These are phyloP conservation scores for Trichophyton benhamiae DNA, from an alignment of 2,329 filamentous ascomycete genomes.

Conservation along the genomic window DNA sequence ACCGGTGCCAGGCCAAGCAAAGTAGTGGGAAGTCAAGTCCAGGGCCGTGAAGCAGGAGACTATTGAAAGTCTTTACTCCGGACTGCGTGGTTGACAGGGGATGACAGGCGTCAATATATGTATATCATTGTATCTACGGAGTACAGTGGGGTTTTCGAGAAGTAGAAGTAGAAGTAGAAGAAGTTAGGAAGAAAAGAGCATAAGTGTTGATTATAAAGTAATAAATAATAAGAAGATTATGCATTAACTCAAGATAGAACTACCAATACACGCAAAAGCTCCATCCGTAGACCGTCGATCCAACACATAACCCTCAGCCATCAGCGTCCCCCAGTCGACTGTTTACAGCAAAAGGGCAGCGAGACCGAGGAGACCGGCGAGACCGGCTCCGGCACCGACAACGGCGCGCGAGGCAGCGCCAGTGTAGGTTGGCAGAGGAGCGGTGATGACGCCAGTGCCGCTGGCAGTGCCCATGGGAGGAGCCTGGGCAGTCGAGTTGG, in stretches of 20 bases:
- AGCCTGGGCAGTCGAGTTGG: conserved; percentile 14
- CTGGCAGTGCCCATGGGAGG: conserved; percentile 14
- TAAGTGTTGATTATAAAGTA: not conserved
- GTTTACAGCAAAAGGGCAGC: conserved; percentile 37
- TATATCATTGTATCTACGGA: no score
- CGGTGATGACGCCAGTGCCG: conserved; percentile 17
- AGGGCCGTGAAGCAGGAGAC: not conserved
- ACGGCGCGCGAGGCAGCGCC: conserved; percentile 39
- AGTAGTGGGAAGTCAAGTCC: no score
- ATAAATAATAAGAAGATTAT: not conserved
- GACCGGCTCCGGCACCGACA: conserved; percentile 38
- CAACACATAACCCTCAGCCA: not conserved
- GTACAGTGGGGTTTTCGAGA: not conserved
- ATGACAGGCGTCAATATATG: no score
- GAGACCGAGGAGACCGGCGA: conserved; percentile 42
- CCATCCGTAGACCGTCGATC: not conserved
- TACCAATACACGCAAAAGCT: not conserved
- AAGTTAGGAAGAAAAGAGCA: not conserved
- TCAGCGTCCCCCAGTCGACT: not conserved
- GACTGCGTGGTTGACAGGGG: not conserved
- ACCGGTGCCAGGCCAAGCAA: no score
- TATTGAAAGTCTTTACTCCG: not conserved
- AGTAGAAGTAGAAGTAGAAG: not conserved
- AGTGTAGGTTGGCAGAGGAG: conserved; percentile 32
- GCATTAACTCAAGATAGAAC: not conserved